Evolutionary conservation across 1,284 basidiomycete species (phyloP).

Genomic region (Vanrija sp.): DNA sequence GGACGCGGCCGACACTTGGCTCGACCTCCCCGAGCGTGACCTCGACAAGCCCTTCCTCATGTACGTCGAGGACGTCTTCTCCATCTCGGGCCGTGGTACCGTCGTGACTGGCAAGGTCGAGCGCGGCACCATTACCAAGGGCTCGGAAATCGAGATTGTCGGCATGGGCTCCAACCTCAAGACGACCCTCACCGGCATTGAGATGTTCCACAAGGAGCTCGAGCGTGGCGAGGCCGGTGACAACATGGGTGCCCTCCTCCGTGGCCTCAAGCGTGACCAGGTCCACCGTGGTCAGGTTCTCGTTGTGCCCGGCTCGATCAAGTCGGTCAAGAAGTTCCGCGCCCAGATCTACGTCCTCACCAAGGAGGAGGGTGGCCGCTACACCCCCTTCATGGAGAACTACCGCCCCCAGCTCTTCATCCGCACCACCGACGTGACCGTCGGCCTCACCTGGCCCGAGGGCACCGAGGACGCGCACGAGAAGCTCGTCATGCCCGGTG

Average conservation of each 20-base stretch:
- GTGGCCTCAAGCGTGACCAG: conserved; percentile 97
- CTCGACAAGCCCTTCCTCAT: conserved; percentile 98
- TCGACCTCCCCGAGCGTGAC: conserved; percentile 92
- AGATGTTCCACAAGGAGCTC: conserved; percentile 99
- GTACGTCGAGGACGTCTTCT: conserved; percentile 96
- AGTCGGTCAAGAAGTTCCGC: conserved; percentile 88
- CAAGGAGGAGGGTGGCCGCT: conserved; percentile 97
- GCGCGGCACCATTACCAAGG: conserved; percentile 88
- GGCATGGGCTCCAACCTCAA: conserved; percentile 81
- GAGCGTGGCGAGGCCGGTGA: conserved; percentile 98
- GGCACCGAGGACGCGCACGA: conserved; percentile 62
- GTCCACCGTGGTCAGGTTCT: conserved; percentile 90
- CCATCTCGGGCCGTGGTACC: conserved; percentile 96
- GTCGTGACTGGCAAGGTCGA: conserved; percentile 97
- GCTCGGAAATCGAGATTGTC: conserved; percentile 89
- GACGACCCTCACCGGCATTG: conserved; percentile 94
- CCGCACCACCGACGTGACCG: conserved; percentile 92
- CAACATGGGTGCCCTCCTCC: conserved; percentile 97
- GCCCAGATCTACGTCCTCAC: conserved; percentile 91
- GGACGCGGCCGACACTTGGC: conserved; percentile 87
- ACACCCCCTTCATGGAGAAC: conserved; percentile 95
- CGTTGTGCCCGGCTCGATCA: conserved; percentile 86
- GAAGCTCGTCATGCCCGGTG: conserved; percentile 96
- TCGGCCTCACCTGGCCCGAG: conserved; percentile 78
- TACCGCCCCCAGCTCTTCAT: conserved; percentile 96